Base-by-base conservation (phyloP, 129 eudicot genomes). In the Arctium minus region DNA sequence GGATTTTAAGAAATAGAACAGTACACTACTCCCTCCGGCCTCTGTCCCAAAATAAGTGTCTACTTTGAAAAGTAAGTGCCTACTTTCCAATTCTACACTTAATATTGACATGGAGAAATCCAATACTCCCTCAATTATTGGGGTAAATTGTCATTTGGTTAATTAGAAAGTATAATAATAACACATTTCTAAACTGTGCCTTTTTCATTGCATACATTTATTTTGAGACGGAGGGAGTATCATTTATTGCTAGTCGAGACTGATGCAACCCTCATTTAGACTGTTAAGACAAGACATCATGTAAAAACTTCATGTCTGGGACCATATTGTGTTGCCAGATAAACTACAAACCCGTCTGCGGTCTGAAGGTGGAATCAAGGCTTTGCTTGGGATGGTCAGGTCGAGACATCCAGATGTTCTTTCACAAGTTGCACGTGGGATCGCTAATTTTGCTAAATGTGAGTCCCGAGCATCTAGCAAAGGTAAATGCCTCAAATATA, bases 341-440 rank as follows among this genome's bases (percentile, higher is more conserved):
- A 92, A 90, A 87, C 84, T 94, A 74, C 98, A 92, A 82, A 80
- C 79, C 39, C 91, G 92, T 81, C 81, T 94, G 48, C 90, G 91
- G 73, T 90, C 97, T 79, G 98, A 94, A 85, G 98, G 98, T 80
- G 98, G 98, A 71, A 92, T 94, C 32, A 92, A 86, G 85, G 97
- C 98, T 35, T 84, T 94, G 70, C 83, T 94, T 62, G 94, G 93
- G 31, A 94, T 94, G 97, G 98, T 94, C 69, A 84, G 94, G 85
- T 88, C 97, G 38, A 89, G 98, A 62, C 98, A 94, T 92, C 94
- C 93, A 32, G 97, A 94, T 75, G 98, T 94, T 78, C 93, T 94
- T 46, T 88, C 94, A 2, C 98, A 94, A 91, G 92, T 94, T 88
- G 98, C 98, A 72, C 98, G 98, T 36, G 98, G 98, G 22, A 88